A percentile compares a stretch with the other conserved stretches of the same genome.
Evolutionary conservation across 768 basidiomycete genomes (phyloP).

Genomic region (Trametes cinnabarina): DNA sequence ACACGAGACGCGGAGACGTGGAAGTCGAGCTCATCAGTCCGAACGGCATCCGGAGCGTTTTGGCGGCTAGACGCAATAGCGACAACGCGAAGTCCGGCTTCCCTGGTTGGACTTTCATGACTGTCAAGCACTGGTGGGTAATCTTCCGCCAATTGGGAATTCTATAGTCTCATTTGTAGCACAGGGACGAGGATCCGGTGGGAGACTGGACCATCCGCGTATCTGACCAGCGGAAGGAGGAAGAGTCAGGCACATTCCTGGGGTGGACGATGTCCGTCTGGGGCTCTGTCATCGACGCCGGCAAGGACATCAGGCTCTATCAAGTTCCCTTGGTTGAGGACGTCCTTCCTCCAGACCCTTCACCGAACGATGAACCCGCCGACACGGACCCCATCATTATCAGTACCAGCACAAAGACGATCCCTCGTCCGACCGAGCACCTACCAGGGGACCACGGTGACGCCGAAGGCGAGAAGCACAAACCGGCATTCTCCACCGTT

Average conservation of each 20-base stretch:
- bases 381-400: conserved; percentile 37
- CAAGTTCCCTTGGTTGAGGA: conserved; percentile 55
- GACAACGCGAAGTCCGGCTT: conserved; percentile 72
- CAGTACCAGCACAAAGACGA: conserved; percentile 50
- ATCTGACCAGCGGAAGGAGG: conserved; percentile 67
- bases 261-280: conserved; percentile 93
- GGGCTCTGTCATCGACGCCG: conserved; percentile 80
- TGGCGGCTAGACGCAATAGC: conserved; percentile 66
- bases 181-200: conserved; percentile 88
- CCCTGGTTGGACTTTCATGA: conserved; percentile 98
- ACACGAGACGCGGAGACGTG: conserved; percentile 83
- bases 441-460: conserved; percentile 85
- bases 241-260: conserved; percentile 64
- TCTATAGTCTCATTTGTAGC: conserved; percentile 17
- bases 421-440: conserved; percentile 81
- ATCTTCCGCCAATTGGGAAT: background rate
- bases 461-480: conserved; percentile 75
- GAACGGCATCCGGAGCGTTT: conserved; percentile 76
- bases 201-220: conserved; percentile 91
- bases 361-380: conserved; percentile 36
- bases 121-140: conserved; percentile 91
- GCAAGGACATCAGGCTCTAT: conserved; percentile 55
- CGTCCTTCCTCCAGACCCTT: conserved; percentile 42
- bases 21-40: conserved; percentile 90
- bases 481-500: conserved; percentile 59